Conservation (phyloP, 345 rosid species). For the Euphorbia pulcherrima region DNA sequence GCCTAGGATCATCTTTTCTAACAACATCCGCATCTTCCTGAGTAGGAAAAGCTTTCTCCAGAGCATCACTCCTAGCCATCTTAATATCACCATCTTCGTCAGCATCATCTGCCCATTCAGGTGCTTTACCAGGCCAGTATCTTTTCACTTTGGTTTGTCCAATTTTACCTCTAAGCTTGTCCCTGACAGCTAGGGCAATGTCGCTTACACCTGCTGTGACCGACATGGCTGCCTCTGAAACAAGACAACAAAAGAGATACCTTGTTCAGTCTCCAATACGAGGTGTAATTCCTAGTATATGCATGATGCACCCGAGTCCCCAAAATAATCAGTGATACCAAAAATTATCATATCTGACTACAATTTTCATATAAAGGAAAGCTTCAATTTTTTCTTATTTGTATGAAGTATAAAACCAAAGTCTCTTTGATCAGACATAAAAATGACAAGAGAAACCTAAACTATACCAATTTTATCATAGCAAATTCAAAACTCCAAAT, state of each 20-base stretch:
- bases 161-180: constrained; percentile 65
- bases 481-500: no score
- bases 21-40: constrained; percentile 34
- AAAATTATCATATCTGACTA: background rate
- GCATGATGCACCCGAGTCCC: background rate
- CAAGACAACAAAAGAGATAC: background rate
- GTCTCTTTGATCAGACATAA: background rate
- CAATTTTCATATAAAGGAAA: background rate
- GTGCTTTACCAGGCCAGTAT: constrained; percentile 78
- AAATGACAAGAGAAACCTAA: background rate
- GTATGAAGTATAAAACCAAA: background rate
- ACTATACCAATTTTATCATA: no score
- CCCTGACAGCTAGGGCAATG: constrained; percentile 52
- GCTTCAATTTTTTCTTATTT: background rate
- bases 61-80: constrained; percentile 42
- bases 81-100: constrained; percentile 61
- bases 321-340: background rate
- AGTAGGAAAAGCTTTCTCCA: constrained; percentile 55
- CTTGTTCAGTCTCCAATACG: background rate
- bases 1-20: constrained; percentile 56
- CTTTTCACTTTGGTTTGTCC: constrained; percentile 67
- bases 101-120: constrained; percentile 64
- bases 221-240: constrained; percentile 37
- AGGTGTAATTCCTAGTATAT: background rate
- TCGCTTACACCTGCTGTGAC: constrained; percentile 75